These are phyloP conservation scores for Mucor sp. DNA, from an alignment of 371 early-diverging fungal genomes.

Conservation along the genomic window DNA sequence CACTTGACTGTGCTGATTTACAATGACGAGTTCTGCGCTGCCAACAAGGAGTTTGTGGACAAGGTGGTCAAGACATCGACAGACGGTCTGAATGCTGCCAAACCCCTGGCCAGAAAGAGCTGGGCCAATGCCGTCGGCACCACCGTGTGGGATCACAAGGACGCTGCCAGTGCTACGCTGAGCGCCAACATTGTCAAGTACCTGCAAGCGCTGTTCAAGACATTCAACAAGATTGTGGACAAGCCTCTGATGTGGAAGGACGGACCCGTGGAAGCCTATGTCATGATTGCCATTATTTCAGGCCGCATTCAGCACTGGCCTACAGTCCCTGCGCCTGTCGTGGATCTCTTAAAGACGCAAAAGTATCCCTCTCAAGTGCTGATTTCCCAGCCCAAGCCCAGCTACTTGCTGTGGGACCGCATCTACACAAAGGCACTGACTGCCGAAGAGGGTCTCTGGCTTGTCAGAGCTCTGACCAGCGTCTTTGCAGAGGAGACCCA, in stretches of 20 bases:
- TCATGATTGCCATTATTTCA: slow-evolving; percentile 56
- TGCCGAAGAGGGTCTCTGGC: slow-evolving; percentile 75
- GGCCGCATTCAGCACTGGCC: slow-evolving; percentile 54
- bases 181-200: slow-evolving; percentile 38
- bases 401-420: slow-evolving; percentile 82
- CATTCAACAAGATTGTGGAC: slow-evolving; percentile 64
- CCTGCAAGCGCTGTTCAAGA: slow-evolving; percentile 55
- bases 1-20: slow-evolving; percentile 64
- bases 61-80: slow-evolving; percentile 51
- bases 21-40: slow-evolving; percentile 47
- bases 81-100: slow-evolving; percentile 61
- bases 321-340: slow-evolving; percentile 28
- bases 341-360: slow-evolving; percentile 40
- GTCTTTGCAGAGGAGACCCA: slow-evolving; percentile 41
- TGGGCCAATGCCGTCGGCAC: slow-evolving; percentile 58
- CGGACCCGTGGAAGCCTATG: slow-evolving; percentile 77
- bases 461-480: slow-evolving; percentile 61
- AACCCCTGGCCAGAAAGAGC: slow-evolving; percentile 58
- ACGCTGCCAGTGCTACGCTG: slow-evolving; percentile 41
- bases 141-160: slow-evolving; percentile 49
- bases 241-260: slow-evolving; percentile 67
- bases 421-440: slow-evolving; percentile 75
- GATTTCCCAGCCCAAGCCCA: slow-evolving; percentile 56
- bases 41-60: slow-evolving; percentile 37
- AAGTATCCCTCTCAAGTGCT: slow-evolving; percentile 44